Base-by-base conservation (phyloP, 2,329 filamentous ascomycete species). In the Penicillium sp. region DNA sequence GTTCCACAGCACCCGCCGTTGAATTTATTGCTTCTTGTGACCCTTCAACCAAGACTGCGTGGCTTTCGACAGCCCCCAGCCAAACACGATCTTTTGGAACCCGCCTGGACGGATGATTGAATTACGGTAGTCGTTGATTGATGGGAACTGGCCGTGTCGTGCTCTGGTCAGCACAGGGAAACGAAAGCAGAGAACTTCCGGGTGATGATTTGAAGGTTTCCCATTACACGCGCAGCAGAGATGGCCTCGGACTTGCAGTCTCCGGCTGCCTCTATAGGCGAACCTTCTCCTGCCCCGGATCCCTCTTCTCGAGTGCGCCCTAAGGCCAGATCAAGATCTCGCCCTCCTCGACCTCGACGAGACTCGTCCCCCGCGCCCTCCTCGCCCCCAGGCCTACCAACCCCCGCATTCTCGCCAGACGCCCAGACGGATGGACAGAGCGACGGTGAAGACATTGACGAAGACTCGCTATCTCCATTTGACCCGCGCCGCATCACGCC, bases 401-500 rank as follows among this genome's bases (percentile, higher is more conserved):
- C 73, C n/a, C 70, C 70, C 18, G 58, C 59, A 25, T 59, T 61
- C 37, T 64, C 63, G 31, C 60, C 60, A 13, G 61, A 62, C 27
- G 65, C 69, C 45, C 50, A 62, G 53, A 58, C 60, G 13, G 61
- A 62, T 28, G 65, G 69, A 46, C 50, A 62, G 53, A 58, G 59
- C 40, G 60, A 67, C 51, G 53, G 64, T 15, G 60, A 67, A 10
- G 61, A 67, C 29, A 48, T 56, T n/a, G 58, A 65, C 16, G 63
- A 91, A 50, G 85, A 91, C 48, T 79, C 72, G 30, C 81, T 89
- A 21, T 80, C 79, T 2, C 81, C 88, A 15, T 73, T 96, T 19
- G 93, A 98, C 59, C 89, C 93, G 3, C 81, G 91, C 39, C 80
- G 93, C 25, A 96, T 98, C 60, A 98, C 93, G 0, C 93, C 93